Evolutionary conservation across 306 rosid species (phyloP), one percentile per base, ranked within the genome.

Genomic region (Pyrus communis): DNA sequence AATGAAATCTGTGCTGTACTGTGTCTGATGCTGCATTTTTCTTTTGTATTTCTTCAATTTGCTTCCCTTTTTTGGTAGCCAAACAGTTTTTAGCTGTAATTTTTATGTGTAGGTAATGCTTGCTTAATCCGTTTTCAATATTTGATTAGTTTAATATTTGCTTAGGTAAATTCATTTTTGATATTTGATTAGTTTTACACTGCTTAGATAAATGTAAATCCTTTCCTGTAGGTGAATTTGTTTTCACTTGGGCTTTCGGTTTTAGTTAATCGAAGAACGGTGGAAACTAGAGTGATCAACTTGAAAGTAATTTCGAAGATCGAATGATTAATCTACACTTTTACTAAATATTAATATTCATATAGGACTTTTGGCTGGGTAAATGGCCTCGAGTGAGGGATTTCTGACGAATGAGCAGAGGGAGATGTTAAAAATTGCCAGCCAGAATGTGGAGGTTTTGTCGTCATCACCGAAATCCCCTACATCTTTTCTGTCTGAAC

Each of bases 381-480:
- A 80, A 71, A 92, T 95, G 99, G 97, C 99, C 25, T 89, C 99
- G 18, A 70, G 77, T 10, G 97, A 95, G 88, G 99, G 99, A 68
- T 92, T 95, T 82, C 85, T 95, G 80, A 95, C 99, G 0, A 83
- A 90, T 46, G 92, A 88, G 79, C 99, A 95, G 93, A 85, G 99
- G 87, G 93, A 92, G 68, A 71, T 67, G 75, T 70, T 95, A 64
- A 92, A 92, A 81, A 71, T 89, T 75, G 99, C 99, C 1, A 82
- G 90, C 75, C 84, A 86, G 64, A 92, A 95, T 90, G 84, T 78
- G 55, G 99, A 95, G 74, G 77, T 27, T 87, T 77, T 95, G 69
- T 89, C 99, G 5, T 90, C 96, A 0, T 95, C 99, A 4, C 99
- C 99, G 5, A 95, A 95, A 67, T 95, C 99, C 8, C 99, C 97